Percentiles rank a stretch among this genome's conserved stretches.
Conservation (phyloP, 805 yeast genomes). For the Scheffersomyces spartinae region DNA sequence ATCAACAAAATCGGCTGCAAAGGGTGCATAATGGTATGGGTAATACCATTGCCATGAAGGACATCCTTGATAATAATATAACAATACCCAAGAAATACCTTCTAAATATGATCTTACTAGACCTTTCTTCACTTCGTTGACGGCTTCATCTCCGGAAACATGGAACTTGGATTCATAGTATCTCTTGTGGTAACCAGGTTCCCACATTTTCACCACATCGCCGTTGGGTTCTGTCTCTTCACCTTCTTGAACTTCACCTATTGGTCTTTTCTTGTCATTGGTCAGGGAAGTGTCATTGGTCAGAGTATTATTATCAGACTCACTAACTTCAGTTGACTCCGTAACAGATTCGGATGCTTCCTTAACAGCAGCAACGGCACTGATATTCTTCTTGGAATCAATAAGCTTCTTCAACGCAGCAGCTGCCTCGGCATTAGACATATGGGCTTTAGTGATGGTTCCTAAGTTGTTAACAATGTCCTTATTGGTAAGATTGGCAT, state of each 20-base stretch:
- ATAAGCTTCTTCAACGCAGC: constrained; percentile 37
- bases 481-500: constrained; percentile 50
- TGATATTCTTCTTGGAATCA: constrained; percentile 20
- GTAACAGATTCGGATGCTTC: too few relatives aligned
- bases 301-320: constrained; percentile 6
- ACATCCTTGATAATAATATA: constrained; percentile 94
- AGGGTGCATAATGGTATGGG: constrained; percentile 97
- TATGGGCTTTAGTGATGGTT: constrained; percentile 55
- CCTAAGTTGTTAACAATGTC: constrained; percentile 59
- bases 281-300: constrained; percentile 1
- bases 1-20: constrained; percentile 75
- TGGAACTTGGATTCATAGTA: constrained; percentile 73
- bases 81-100: constrained; percentile 93
- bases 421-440: constrained; percentile 62
- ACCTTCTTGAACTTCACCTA: constrained; percentile 9
- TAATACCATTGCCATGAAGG: constrained; percentile 98
- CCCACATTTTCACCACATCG: constrained; percentile 60
- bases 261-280: constrained; percentile 7
- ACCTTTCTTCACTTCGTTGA: constrained; percentile 39
- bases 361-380: constrained; percentile 35
- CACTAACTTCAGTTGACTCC: too few relatives aligned
- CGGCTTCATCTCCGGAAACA: constrained; percentile 39
- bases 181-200: constrained; percentile 76
- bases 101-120: constrained; percentile 73
- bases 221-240: constrained; percentile 11